A percentile compares a stretch with the other conserved stretches of the same genome.
Conservation (phyloP, 139 green algal species). For the Picocystis salinarum region DNA sequence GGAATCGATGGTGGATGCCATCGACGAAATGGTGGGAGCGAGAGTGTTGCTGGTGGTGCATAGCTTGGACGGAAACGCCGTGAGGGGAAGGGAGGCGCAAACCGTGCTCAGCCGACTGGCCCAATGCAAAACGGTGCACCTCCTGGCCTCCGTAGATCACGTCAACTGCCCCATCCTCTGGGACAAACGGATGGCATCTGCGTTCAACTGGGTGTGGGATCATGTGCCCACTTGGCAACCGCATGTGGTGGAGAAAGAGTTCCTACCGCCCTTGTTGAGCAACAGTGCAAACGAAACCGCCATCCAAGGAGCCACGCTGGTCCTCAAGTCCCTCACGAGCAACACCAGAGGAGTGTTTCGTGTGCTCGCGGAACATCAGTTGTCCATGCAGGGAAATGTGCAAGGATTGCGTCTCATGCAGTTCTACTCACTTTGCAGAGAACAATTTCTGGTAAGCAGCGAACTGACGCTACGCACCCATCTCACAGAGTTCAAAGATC, state of each 20-base stretch:
- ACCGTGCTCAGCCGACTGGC: conserved; percentile 41
- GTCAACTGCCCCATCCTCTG: conserved; percentile 58
- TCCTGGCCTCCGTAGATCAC: conserved; percentile 65
- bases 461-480: conserved; percentile 45
- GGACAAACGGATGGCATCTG: conserved; percentile 24
- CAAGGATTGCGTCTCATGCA: not conserved
- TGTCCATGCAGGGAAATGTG: conserved; percentile 23
- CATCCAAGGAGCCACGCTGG: conserved; percentile 27
- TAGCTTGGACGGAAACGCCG: conserved; percentile 65
- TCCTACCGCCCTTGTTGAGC: conserved; percentile 22
- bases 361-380: conserved; percentile 40
- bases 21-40: too few species aligned
- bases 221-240: conserved; percentile 4
- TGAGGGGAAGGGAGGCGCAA: conserved; percentile 25
- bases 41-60: conserved; percentile 60
- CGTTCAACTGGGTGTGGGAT: conserved; percentile 13
- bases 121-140: conserved; percentile 27
- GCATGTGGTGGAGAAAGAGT: conserved; percentile 27
- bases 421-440: conserved; percentile 41
- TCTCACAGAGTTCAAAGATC: conserved; percentile 74
- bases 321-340: conserved; percentile 37
- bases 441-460: conserved; percentile 65
- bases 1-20: too few species aligned
- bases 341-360: conserved; percentile 50
- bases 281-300: conserved; percentile 15